phyloP scores from a whole-genome alignment of 116 monocot species.

The Phalaenopsis hybrid region DNA sequence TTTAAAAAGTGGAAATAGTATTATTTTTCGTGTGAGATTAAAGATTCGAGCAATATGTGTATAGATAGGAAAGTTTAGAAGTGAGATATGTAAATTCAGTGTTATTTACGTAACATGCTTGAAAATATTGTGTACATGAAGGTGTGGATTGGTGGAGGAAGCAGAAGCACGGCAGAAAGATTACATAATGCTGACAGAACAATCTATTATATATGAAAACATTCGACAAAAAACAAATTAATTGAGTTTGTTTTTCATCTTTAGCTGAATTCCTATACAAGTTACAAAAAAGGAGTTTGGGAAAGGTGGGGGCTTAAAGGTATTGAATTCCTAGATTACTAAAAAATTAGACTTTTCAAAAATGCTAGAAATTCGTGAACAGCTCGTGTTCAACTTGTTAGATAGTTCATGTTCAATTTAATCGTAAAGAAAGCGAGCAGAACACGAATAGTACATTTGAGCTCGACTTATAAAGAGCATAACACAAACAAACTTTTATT shows the following conservation, averaged over 20 bases:
- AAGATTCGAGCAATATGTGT: too few species aligned
- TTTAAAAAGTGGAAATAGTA: too few species aligned
- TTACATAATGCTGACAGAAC: not conserved
- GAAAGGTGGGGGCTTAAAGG: not conserved
- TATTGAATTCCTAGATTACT: not conserved
- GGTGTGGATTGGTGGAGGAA: not conserved
- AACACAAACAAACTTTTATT: too few species aligned
- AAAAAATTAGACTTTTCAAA: not conserved
- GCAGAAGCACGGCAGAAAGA: not conserved
- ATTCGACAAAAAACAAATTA: not conserved
- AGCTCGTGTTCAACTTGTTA: too few species aligned
- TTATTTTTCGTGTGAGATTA: too few species aligned
- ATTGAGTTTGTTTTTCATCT: not conserved
- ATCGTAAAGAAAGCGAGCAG: too few species aligned
- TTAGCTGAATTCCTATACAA: not conserved
- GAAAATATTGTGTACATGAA: slow-evolving; percentile 4
- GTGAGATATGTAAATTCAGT: too few species aligned
- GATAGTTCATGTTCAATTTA: too few species aligned
- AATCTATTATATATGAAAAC: not conserved
- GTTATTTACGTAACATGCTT: not conserved
- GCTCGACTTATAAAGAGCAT: too few species aligned
- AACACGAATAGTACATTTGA: too few species aligned
- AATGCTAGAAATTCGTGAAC: too few species aligned
- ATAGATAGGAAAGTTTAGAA: too few species aligned
- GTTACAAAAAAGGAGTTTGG: not conserved